Percentiles rank a stretch among this genome's conserved stretches.
Evolutionary conservation across 148 eudicot species (phyloP).

Genomic region (Bassia scoparia): DNA sequence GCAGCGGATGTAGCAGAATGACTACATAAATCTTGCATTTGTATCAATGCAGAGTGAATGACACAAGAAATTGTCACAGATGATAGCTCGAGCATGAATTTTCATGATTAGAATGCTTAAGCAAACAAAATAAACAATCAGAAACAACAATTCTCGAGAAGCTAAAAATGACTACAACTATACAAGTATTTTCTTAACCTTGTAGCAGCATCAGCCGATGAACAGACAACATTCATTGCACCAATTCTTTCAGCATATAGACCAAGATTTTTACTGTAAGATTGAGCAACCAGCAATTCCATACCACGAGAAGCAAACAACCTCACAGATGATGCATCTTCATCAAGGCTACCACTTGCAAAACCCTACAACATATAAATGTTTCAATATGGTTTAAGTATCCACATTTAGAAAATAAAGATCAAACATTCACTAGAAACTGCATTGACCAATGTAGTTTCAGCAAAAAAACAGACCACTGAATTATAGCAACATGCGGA

Average conservation of each 20-base stretch:
- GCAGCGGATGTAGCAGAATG: too few species aligned
- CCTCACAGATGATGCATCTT: slow-evolving; percentile 92
- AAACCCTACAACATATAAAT: slow-evolving; percentile 53
- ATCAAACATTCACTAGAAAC: neutral
- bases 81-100: too few species aligned
- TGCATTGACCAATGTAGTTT: neutral
- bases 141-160: neutral
- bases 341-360: slow-evolving; percentile 98
- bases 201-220: slow-evolving; percentile 77
- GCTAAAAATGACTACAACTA: neutral
- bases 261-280: slow-evolving; percentile 94
- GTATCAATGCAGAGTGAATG: too few species aligned
- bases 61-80: too few species aligned
- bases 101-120: neutral
- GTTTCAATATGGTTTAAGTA: neutral
- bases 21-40: too few species aligned
- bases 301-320: slow-evolving; percentile 88
- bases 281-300: slow-evolving; percentile 93
- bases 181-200: slow-evolving; percentile 39
- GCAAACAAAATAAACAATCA: neutral
- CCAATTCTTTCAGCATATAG: slow-evolving; percentile 98
- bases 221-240: slow-evolving; percentile 86
- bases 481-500: neutral
- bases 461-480: neutral
- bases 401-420: neutral